Evolutionary conservation across 257 asterid genomes (phyloP).

Genomic region (Salvia splendens): DNA sequence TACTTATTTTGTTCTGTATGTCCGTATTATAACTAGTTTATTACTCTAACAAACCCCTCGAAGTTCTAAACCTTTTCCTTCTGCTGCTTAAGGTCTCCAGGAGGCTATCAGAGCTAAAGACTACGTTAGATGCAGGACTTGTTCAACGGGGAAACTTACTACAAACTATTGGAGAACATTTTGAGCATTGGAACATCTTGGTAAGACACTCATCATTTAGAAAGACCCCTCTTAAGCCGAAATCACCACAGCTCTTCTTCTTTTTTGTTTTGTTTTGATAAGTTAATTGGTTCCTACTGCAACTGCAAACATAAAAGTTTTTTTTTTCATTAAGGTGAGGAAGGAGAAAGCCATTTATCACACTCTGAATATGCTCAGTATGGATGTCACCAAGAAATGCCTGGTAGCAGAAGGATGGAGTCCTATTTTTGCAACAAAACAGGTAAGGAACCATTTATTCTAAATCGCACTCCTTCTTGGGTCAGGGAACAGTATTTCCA

Average conservation of each 20-base stretch:
- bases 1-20: not conserved
- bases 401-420: slow-evolving; percentile 99
- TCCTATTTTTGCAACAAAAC: slow-evolving; percentile 87
- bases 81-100: slow-evolving; percentile 69
- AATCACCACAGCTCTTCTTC: not conserved
- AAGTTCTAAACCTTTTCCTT: not conserved
- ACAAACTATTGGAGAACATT: slow-evolving; percentile 76
- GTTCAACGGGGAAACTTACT: slow-evolving; percentile 82
- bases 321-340: slow-evolving; percentile 61
- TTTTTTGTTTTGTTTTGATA: not conserved
- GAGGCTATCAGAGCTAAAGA: slow-evolving; percentile 84
- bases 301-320: slow-evolving; percentile 13
- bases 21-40: not conserved
- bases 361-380: slow-evolving; percentile 97
- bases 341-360: slow-evolving; percentile 95
- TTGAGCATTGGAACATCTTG: slow-evolving; percentile 86
- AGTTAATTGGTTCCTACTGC: slow-evolving; percentile 7
- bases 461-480: not conserved
- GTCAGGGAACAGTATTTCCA: not conserved
- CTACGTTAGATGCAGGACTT: slow-evolving; percentile 90
- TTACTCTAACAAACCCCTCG: no score
- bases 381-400: slow-evolving; percentile 94
- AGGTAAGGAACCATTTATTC: slow-evolving; percentile 47
- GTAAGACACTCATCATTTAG: slow-evolving; percentile 43
- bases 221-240: not conserved